Evolutionary conservation across 768 basidiomycete species (phyloP), one percentile per base, ranked within the genome.

Genomic region (Cyathus striatus): DNA sequence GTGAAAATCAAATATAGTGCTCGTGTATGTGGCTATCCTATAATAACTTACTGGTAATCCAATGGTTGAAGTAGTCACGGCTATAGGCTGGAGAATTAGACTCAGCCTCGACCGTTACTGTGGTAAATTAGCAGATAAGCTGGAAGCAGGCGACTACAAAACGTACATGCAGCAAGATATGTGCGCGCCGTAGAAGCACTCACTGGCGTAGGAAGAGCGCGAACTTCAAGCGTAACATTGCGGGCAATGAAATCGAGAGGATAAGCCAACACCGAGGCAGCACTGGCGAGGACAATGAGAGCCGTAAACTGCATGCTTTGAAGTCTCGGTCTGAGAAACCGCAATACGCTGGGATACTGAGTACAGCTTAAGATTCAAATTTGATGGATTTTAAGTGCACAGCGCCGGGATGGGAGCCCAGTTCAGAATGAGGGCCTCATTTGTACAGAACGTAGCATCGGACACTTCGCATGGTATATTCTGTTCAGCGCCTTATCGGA

Each of bases 1-100:
- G 40, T 9, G 38, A 35, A 32, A 37, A 7, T 23, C 23, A 4
- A 21, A 44, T 16, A 37, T 10, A 14, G 35, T 20, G 35, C 20
- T 30, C n/a, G n/a, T n/a, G n/a, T n/a, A 37, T 14, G 35, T 2
- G 35, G 6, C 18, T 13, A 14, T 37, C 13, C 14, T 10, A 37
- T 3, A 34, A 34, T 10, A 9, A 60, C 70, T 38, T 21, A 76
- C 74, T 70, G 27, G 53, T 74, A 42, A 70, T 66, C 76, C 76
- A 79, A 17, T 63, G 65, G 38, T 66, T 64, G 64, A 78, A 79
- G 33, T 54, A 48, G 42, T 59, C 55, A 5, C 76, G 60, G 6
- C 53, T 43, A 46, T 69, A 69, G 1, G 63, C 55, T 6, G 67
- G 65, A 1, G 46, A 51, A 45, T 69, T 65, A 20, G 56, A 61